These are phyloP conservation scores for Colletotrichum tropicale DNA, from an alignment of 2,329 filamentous ascomycete genomes.

Conservation along the genomic window DNA sequence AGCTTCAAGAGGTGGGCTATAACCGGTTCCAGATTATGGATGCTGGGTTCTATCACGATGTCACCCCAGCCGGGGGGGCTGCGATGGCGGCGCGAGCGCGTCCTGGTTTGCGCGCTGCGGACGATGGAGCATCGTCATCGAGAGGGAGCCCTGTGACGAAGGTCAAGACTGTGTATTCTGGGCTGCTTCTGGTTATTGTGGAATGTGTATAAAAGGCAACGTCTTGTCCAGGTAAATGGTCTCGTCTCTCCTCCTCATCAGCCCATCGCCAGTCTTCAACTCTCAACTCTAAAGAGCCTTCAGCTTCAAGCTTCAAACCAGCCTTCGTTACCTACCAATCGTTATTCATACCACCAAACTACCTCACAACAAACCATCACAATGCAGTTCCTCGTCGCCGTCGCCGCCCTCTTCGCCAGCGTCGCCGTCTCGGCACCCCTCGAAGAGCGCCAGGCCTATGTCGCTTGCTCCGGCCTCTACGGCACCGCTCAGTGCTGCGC, in stretches of 20 bases:
- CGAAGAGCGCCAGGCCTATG: constrained; percentile 42
- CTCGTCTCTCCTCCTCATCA: background rate
- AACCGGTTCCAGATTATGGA: background rate
- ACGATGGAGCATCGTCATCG: constrained; percentile 10
- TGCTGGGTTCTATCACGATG: constrained; percentile 8
- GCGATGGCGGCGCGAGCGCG: background rate
- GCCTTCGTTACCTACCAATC: background rate
- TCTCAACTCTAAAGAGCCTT: background rate
- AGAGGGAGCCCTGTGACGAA: constrained; percentile 1
- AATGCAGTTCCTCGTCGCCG: constrained; percentile 20
- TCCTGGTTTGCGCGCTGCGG: background rate
- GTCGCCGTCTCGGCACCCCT: constrained; percentile 30
- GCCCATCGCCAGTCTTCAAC: background rate
- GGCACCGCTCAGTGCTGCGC: constrained; percentile 61
- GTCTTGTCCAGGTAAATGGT: background rate
- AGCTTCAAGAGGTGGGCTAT: background rate
- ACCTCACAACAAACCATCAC: background rate
- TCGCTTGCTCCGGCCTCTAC: constrained; percentile 47
- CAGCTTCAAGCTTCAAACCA: background rate
- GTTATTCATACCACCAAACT: background rate
- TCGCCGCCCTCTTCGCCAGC: constrained; percentile 23
- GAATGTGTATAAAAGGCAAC: constrained; percentile 11
- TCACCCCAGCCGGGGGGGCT: background rate
- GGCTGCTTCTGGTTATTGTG: background rate
- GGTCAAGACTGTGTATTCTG: background rate